Percentiles rank a stretch among this genome's conserved stretches.
phyloP scores from a whole-genome alignment of 2,329 filamentous ascomycete species.

The Phaeoacremonium minimum region DNA sequence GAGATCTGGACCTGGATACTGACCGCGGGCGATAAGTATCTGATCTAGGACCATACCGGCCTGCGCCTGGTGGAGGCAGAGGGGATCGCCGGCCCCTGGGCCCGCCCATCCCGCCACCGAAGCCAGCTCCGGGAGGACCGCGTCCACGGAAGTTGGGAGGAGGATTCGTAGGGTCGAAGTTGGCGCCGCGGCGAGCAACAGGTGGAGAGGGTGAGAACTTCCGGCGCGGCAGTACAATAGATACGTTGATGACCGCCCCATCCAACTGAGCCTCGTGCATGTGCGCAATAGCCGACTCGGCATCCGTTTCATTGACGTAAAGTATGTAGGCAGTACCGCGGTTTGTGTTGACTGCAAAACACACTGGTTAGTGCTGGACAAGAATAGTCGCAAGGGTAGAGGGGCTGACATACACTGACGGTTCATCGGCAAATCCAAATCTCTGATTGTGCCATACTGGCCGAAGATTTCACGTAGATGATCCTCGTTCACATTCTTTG shows the following conservation, averaged over 20 bases:
- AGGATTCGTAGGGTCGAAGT: constrained; percentile 51
- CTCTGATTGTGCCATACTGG: constrained; percentile 77
- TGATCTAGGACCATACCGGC: constrained; percentile 36
- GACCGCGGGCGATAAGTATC: constrained; percentile 63
- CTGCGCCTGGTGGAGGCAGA: constrained; percentile 19
- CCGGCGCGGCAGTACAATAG: constrained; percentile 78
- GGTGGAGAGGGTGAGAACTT: constrained; percentile 81
- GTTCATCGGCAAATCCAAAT: constrained; percentile 88
- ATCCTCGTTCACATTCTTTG: constrained; percentile 86
- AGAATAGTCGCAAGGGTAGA: constrained; percentile 1
- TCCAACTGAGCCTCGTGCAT: constrained; percentile 98
- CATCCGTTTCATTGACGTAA: constrained; percentile 71
- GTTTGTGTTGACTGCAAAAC: constrained; percentile 60
- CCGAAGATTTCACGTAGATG: constrained; percentile 93
- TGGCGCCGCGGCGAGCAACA: constrained; percentile 58
- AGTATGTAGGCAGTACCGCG: constrained; percentile 92
- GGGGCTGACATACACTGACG: constrained; percentile 60
- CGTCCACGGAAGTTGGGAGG: constrained; percentile 21
- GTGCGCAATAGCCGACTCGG: constrained; percentile 84
- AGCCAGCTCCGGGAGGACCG: constrained; percentile 23
- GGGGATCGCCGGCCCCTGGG: constrained; percentile 30
- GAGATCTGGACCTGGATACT: constrained; percentile 41
- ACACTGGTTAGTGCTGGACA: constrained; percentile 1
- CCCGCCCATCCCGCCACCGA: constrained; percentile 27
- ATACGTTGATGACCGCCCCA: constrained; percentile 77